Percentiles rank a stretch among this genome's conserved stretches.
Evolutionary conservation across 768 basidiomycete species (phyloP).

Genomic region (Lactarius psammicola): DNA sequence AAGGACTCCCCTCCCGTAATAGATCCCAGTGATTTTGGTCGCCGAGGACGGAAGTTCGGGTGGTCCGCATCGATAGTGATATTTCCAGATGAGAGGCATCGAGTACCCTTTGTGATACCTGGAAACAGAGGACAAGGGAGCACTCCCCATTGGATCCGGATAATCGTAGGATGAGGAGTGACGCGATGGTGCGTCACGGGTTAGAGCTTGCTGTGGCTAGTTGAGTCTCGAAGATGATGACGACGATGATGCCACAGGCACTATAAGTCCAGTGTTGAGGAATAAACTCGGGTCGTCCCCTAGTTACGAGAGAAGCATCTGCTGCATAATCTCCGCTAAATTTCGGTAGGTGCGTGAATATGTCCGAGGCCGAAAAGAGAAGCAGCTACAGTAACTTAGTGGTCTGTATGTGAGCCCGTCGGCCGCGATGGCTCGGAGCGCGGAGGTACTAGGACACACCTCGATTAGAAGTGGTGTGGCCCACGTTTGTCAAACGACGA

Average conservation of each 20-base stretch:
- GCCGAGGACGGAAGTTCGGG: background rate
- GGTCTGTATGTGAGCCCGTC: background rate
- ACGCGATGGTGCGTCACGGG: background rate
- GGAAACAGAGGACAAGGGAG: background rate
- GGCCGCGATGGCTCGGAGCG: background rate
- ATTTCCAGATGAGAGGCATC: background rate
- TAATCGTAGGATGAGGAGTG: background rate
- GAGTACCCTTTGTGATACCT: background rate
- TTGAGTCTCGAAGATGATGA: background rate
- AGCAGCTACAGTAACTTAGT: background rate
- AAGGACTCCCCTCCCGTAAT: background rate
- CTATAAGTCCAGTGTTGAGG: background rate
- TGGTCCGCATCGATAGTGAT: background rate
- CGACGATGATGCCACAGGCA: background rate
- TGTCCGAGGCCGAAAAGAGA: background rate
- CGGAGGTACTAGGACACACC: background rate
- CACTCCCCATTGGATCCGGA: background rate
- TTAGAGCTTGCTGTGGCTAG: background rate
- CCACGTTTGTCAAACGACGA: background rate
- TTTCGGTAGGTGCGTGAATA: background rate
- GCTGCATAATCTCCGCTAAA: background rate
- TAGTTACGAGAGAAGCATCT: background rate
- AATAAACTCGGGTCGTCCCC: background rate
- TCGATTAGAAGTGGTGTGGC: background rate
- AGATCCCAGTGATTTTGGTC: background rate